Evolutionary conservation across 2,329 filamentous ascomycete genomes (phyloP).

Genomic region (Scopulariopsis brevicaulis): DNA sequence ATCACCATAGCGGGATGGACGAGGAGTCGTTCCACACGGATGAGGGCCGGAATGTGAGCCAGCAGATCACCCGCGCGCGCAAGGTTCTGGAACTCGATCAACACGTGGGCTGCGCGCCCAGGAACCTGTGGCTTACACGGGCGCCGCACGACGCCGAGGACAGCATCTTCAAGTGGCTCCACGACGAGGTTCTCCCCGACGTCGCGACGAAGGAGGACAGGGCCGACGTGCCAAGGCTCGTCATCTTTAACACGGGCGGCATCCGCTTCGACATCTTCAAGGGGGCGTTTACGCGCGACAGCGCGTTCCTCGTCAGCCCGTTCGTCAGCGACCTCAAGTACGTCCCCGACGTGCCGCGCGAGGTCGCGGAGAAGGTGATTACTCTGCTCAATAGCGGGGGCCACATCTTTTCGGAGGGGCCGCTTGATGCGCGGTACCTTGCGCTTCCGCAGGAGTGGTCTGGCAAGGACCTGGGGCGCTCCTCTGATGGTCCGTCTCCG

Average conservation of each 20-base stretch:
- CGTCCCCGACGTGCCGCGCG: conserved; percentile 71
- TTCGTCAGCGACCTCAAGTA: conserved; percentile 72
- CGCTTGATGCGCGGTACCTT: conserved; percentile 32
- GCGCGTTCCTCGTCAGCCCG: conserved; percentile 75
- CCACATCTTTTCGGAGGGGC: conserved; percentile 28
- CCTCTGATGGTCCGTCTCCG: conserved; percentile 7
- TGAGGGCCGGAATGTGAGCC: conserved; percentile 60
- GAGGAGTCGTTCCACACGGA: conserved; percentile 63
- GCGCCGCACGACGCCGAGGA: conserved; percentile 59
- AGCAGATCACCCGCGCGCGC: conserved; percentile 58
- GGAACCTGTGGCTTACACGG: conserved; percentile 71
- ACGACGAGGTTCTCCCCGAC: conserved; percentile 61
- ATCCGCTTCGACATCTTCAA: conserved; percentile 95
- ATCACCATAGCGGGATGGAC: conserved; percentile 69
- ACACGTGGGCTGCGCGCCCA: conserved; percentile 72
- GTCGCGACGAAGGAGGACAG: conserved; percentile 47
- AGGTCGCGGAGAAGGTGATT: conserved; percentile 59
- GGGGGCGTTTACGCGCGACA: conserved; percentile 80
- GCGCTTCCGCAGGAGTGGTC: conserved; percentile 34
- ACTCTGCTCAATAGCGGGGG: conserved; percentile 43
- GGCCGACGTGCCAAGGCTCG: conserved; percentile 52
- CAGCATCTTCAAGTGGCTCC: conserved; percentile 76
- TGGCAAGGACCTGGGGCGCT: conserved; percentile 8
- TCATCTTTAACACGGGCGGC: conserved; percentile 79
- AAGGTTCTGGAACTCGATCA: conserved; percentile 61